Evolutionary conservation across 1,284 basidiomycete species (phyloP).

Genomic region (Austroboletus rostrupii): DNA sequence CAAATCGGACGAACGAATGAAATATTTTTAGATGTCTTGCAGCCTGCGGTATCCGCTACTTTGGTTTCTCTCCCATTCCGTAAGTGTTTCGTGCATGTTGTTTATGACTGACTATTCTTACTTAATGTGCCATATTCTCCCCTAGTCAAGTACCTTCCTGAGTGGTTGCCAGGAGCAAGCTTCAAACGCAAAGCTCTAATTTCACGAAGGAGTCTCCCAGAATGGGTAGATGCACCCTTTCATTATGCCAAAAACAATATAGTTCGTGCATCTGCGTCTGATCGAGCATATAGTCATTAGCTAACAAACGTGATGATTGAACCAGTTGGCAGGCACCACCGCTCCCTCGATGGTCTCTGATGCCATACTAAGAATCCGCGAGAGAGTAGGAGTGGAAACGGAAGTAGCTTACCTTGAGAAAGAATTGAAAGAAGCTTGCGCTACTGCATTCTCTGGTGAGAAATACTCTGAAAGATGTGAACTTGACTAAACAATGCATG

Average conservation of each 20-base stretch:
- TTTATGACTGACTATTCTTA: neutral
- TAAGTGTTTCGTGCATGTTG: conserved; percentile 3
- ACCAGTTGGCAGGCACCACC: conserved; percentile 19
- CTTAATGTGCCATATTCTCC: neutral
- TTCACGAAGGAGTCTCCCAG: conserved; percentile 1
- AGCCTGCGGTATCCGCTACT: conserved; percentile 17
- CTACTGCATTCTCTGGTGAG: conserved; percentile 16
- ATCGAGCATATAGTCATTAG: too few species aligned
- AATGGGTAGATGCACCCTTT: conserved; percentile 21
- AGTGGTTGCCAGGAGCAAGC: conserved; percentile 23
- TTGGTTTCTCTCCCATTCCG: conserved; percentile 16
- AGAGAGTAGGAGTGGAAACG: neutral
- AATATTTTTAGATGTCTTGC: conserved; percentile 13
- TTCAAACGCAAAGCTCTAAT: conserved; percentile 16
- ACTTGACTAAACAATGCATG: conserved; percentile 1
- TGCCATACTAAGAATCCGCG: conserved; percentile 10
- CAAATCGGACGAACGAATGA: conserved; percentile 9
- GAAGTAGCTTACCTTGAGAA: conserved; percentile 16
- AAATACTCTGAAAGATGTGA: neutral
- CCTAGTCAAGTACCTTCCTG: conserved; percentile 18
- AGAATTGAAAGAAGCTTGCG: conserved; percentile 21
- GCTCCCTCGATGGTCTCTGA: conserved; percentile 24
- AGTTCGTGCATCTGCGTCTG: conserved; percentile 9
- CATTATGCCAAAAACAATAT: conserved; percentile 19
- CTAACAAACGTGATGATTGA: neutral